Base-by-base conservation (phyloP, 805 yeast species). In the Cyberlindnera amylophila region DNA sequence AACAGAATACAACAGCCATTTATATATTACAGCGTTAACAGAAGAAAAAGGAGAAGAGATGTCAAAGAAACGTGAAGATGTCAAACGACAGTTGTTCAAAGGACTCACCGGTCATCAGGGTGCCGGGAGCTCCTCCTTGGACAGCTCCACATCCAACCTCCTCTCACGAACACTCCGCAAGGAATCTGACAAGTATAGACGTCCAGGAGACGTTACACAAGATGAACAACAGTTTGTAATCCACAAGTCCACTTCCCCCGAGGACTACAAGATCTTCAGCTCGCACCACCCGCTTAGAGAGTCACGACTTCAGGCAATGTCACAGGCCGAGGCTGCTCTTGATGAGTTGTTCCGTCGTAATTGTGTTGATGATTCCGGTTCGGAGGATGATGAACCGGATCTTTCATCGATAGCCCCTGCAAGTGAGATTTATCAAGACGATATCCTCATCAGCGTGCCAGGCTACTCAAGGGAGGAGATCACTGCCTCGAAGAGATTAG, bases 301-400 rank as follows among this genome's bases (percentile, higher is more conserved):
- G 17, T 56, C 62, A 7, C 47, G 48, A 12, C 41, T 58, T 1
- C 53, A 48, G 17, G 58, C 61, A 0, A 32, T 58, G 4, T 49
- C 57, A 10, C 50, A 46, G 29, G 39, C 55, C 0, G 62, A 58
- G 35, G 53, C 52, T 15, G 50, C 59, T 6, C 37, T 55, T 21
- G 53, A 50, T 10, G 59, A 56, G 14, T n/a, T 58, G 16, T 55
- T 54, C 39, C 52, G 44, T 23, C 46, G 46, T 4, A 46, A 44
- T 34, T 44, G 49, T 2, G 40, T 11, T 23, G 56, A 56, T 32
- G 61, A 57, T 31, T 57, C 58, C 2, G 56, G 54, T 0, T 53
- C 55, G 3, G 62, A 58, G 24, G 60, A 55, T 23, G 59, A 55
- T 6, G 60, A 52, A 19, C 57, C 55, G 4, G 60, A 54, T 36